Conservation (phyloP, 257 asterid species). For the Solanum sitiens region DNA sequence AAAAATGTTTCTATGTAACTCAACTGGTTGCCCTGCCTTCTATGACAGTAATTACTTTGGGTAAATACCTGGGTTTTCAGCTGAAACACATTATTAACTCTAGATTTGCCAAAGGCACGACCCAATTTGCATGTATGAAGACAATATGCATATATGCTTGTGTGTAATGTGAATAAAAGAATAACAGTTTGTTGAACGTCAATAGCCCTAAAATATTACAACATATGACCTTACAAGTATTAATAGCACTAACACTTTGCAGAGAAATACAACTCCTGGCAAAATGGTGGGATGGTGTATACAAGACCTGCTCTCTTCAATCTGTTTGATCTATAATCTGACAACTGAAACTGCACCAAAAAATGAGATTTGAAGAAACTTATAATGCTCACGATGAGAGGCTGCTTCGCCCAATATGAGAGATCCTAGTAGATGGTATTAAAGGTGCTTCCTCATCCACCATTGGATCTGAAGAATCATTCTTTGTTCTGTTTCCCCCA, state of each 20-base stretch:
- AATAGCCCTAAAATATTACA: not conserved
- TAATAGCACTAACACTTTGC: not conserved
- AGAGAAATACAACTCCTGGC: not conserved
- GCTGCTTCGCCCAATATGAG: conserved; percentile 55
- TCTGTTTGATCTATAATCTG: not conserved
- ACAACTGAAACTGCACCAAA: not conserved
- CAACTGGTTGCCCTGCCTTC: not conserved
- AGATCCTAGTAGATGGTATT: conserved; percentile 44
- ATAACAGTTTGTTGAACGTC: not conserved
- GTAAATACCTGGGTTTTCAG: not conserved
- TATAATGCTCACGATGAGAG: not conserved
- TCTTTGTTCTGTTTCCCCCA: conserved; percentile 8
- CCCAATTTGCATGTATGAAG: not conserved
- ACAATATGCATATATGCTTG: not conserved
- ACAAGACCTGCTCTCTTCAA: not conserved
- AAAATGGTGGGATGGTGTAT: not conserved
- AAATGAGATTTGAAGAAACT: not conserved
- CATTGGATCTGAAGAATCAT: conserved; percentile 10
- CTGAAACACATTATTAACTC: not conserved
- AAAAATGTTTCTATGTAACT: too few species aligned
- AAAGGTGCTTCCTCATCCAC: conserved; percentile 60
- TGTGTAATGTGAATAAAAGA: not conserved
- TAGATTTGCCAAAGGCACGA: not conserved
- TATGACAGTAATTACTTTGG: not conserved
- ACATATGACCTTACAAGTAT: not conserved